These are phyloP conservation scores for Citrullus amarus DNA, from an alignment of 306 rosid genomes.

Conservation along the genomic window DNA sequence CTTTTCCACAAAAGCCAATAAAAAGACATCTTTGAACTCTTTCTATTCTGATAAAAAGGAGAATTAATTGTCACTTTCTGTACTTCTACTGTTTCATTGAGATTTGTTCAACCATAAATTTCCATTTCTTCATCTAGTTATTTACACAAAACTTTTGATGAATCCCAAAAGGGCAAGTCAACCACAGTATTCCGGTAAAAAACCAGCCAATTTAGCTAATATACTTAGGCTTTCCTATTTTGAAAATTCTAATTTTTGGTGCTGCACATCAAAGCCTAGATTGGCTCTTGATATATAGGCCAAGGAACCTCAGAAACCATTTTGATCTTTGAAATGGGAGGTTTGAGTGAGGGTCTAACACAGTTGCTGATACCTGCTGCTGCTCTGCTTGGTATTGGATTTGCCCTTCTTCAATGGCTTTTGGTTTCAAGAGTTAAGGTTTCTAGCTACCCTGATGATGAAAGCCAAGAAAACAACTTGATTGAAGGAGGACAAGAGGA, in stretches of 20 bases:
- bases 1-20: not conserved
- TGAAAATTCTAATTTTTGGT: not conserved
- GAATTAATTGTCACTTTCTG: not conserved
- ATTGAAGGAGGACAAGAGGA: slow-evolving; percentile 35
- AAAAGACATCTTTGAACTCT: not conserved
- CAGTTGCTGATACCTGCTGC: slow-evolving; percentile 45
- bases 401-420: slow-evolving; percentile 59
- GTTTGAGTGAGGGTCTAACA: slow-evolving; percentile 38
- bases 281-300: not conserved
- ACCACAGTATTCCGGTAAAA: not conserved
- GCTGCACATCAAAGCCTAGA: slow-evolving; percentile 3
- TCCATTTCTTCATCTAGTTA: not conserved
- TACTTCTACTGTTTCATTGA: not conserved
- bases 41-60: not conserved
- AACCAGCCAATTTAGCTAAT: not conserved
- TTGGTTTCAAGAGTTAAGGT: slow-evolving; percentile 44
- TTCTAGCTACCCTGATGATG: slow-evolving; percentile 16
- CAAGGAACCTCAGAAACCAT: not conserved
- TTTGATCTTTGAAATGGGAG: slow-evolving; percentile 29
- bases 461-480: slow-evolving; percentile 24
- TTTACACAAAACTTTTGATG: not conserved
- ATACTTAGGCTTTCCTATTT: too few relatives aligned
- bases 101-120: not conserved
- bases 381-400: slow-evolving; percentile 43
- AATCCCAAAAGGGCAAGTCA: not conserved